Conservation (phyloP, 2,329 filamentous ascomycete species). For the Botrytis deweyae region DNA sequence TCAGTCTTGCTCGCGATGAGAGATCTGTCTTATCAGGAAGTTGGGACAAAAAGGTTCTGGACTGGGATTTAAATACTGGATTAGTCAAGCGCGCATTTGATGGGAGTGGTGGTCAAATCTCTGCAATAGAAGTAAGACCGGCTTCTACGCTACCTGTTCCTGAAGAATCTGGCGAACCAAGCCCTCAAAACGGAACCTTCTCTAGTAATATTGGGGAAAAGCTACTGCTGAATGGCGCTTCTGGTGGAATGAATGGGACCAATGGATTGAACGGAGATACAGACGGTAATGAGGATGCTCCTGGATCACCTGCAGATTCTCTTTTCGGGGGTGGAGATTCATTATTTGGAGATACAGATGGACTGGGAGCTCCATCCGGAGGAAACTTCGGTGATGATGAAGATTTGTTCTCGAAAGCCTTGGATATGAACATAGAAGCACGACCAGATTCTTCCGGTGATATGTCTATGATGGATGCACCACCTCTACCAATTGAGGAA, state of each 20-base stretch:
- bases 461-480: slow-evolving; percentile 30
- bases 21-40: slow-evolving; percentile 84
- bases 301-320: slow-evolving; percentile 63
- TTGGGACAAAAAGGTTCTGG: slow-evolving; percentile 92
- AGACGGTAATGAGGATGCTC: slow-evolving; percentile 54
- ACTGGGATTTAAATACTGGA: slow-evolving; percentile 94
- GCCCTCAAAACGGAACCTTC: slow-evolving; percentile 66
- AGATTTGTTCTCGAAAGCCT: slow-evolving; percentile 74
- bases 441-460: slow-evolving; percentile 33
- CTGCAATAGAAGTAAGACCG: slow-evolving; percentile 81
- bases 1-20: slow-evolving; percentile 81
- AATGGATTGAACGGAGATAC: slow-evolving; percentile 42
- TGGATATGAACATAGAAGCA: slow-evolving; percentile 51
- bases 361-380: slow-evolving; percentile 50
- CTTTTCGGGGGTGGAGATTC: slow-evolving; percentile 85
- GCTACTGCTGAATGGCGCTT: slow-evolving; percentile 54
- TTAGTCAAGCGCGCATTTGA: slow-evolving; percentile 73
- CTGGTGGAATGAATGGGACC: slow-evolving; percentile 42
- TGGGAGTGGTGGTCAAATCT: slow-evolving; percentile 79
- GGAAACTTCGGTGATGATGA: slow-evolving; percentile 79
- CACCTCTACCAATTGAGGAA: slow-evolving; percentile 25
- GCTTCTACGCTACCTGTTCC: slow-evolving; percentile 74
- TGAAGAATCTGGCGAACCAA: slow-evolving; percentile 60
- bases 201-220: slow-evolving; percentile 68
- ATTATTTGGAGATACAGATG: slow-evolving; percentile 79